phyloP scores from a whole-genome alignment of 106 monocot genomes.

The Cymbidium sinense region DNA sequence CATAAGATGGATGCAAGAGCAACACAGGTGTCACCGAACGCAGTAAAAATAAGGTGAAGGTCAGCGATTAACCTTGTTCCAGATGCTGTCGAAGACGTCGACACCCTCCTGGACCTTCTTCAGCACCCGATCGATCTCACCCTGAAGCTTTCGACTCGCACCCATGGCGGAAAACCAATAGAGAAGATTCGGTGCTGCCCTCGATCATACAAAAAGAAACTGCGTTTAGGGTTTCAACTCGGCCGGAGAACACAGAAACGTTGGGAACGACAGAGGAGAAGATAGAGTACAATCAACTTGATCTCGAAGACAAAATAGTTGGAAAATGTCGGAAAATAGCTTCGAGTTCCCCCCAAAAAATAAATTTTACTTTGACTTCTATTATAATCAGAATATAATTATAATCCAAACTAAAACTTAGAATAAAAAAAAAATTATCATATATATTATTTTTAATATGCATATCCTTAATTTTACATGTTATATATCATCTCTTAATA shows the following conservation, averaged over 20 bases:
- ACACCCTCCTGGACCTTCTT: slow-evolving; percentile 97
- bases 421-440: too few relatives aligned
- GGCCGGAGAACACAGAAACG: neutral
- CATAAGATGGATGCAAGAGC: neutral
- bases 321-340: too few relatives aligned
- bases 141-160: slow-evolving; percentile 88
- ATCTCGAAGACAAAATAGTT: neutral
- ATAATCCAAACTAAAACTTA: too few relatives aligned
- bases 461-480: too few relatives aligned
- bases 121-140: slow-evolving; percentile 90
- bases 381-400: too few relatives aligned
- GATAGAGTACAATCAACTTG: neutral
- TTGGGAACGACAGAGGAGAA: neutral
- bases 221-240: slow-evolving; percentile 5
- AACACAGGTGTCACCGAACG: neutral
- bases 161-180: slow-evolving; percentile 40
- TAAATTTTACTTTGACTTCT: too few relatives aligned
- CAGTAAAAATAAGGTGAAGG: neutral
- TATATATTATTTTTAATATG: too few relatives aligned
- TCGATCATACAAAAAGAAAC: neutral
- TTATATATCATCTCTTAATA: too few relatives aligned
- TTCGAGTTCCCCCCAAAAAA: too few relatives aligned
- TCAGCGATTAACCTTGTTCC: slow-evolving; percentile 67
- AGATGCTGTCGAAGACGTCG: slow-evolving; percentile 93
- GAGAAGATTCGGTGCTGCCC: neutral